Evolutionary conservation across 2,329 filamentous ascomycete species (phyloP), one percentile per base, ranked within the genome.

Genomic region (Colletotrichum lindemuthianum): DNA sequence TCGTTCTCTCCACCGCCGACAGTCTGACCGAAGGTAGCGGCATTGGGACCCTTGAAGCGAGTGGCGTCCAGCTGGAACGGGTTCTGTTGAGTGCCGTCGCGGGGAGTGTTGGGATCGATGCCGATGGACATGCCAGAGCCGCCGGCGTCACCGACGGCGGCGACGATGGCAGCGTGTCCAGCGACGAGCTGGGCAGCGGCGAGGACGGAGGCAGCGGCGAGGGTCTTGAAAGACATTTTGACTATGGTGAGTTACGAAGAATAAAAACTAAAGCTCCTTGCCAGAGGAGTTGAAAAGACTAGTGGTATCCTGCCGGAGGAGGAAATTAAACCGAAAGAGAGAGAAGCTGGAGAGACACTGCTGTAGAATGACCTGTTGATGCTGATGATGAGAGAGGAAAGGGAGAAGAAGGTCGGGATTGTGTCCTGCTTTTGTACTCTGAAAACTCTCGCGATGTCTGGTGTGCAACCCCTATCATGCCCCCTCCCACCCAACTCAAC

Each of bases 11-110:
- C 88, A 59, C 72, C 81, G 24, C 75, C 82, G 59, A 88, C 72
- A 13, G 87, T 90, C 80, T 88, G 83, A 66, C 87, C 86, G 69
- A 87, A 80, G 24, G 81, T 81, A 41, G 81, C 81, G 11, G 81
- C 83, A 12, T 79, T 73, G 48, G 76, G 77, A 41, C 85, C 85
- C 54, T 78, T 77, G 83, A 90, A 90, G 64, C 86, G 85, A 53
- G 87, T 90, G 50, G 82, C 81, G 68, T 90, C 88, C 67, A 84
- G 82, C 77, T 90, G 88, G 80, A 89, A 89, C 51, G 88, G 88
- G 48, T 81, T 76, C 66, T 87, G 82, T 8, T 77, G 74, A 16
- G 87, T 88, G 43, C 87, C 88, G 68, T 88, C 86, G 66, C 88
- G 87, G 41, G 88, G 87, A 58, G 86, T 89, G 69, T 69, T 70